Evolutionary conservation across 768 basidiomycete species (phyloP), one percentile per base, ranked within the genome.

Genomic region (Neoboletus brunneissimus): DNA sequence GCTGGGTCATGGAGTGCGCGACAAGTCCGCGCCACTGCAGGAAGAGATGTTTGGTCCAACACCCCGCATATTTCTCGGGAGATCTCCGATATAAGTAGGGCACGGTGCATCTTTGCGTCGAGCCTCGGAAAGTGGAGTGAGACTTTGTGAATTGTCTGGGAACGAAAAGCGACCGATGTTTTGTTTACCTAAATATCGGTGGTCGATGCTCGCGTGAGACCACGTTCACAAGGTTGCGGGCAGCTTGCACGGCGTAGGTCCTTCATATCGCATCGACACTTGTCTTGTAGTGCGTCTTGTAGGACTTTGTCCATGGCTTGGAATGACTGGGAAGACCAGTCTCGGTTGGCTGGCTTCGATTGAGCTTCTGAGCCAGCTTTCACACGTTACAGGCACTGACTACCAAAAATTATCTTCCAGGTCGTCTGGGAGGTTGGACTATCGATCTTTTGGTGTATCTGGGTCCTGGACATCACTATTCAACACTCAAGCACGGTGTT

Each of bases 11-110:
- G 51, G 47, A 69, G 54, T 4, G 60, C 57, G 34, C 40, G 62
- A 48, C 67, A 69, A n/a, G 69, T 64, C 4, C 62, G 60, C 4
- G 67, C 67, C 0, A 71, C 35, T 1, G 58, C 51, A 13, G 69
- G 42, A 32, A 69, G 67, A 12, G 61, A 64, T 7, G 56, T 23
- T 3, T 55, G 42, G 32, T 58, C 61, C 43, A 54, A 16, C 25
- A 5, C 8, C 10, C 23, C 55, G 48, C 64, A 68, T 27, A 67
- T 60, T 53, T 68, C 63, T 12, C 51, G 54, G 5, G 29, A 38
- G 22, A 67, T 4, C 46, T 67, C 66, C 6, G 64, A 68, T 53
- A 67, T 66, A 6, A 66, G 46, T 3, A 68, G 32, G n/a, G 63
- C 66, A 45, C 56, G 50, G 35, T 67, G 67, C 66, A 68, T 67